A percentile compares a stretch with the other conserved stretches of the same genome.
Evolutionary conservation across 2,329 filamentous ascomycete genomes (phyloP).

Genomic region (Tolypocladium tropicale): DNA sequence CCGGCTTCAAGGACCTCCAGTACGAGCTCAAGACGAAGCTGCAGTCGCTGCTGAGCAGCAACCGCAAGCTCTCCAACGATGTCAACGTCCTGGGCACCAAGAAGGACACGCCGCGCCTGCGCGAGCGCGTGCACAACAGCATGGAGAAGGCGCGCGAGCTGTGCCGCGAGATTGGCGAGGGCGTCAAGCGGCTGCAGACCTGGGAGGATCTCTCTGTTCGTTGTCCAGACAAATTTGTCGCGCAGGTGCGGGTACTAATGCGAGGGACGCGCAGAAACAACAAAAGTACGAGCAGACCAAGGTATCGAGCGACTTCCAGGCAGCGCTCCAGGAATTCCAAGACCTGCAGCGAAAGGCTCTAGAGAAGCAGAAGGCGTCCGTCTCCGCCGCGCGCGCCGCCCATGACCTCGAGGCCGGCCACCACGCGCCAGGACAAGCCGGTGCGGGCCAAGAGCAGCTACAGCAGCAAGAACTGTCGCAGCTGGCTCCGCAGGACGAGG

Average conservation of each 20-base stretch:
- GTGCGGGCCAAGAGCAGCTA: slow-evolving; percentile 35
- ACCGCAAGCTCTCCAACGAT: slow-evolving; percentile 74
- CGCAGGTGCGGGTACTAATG: neutral
- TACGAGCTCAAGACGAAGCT: slow-evolving; percentile 78
- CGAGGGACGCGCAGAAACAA: slow-evolving; percentile 50
- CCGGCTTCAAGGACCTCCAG: slow-evolving; percentile 78
- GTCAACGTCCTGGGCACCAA: slow-evolving; percentile 79
- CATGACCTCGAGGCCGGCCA: slow-evolving; percentile 49
- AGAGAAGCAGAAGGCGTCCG: slow-evolving; percentile 84
- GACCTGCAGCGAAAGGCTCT: slow-evolving; percentile 79
- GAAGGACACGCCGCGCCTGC: slow-evolving; percentile 81
- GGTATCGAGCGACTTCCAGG: slow-evolving; percentile 84
- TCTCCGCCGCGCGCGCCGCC: slow-evolving; percentile 71
- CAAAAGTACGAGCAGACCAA: slow-evolving; percentile 97
- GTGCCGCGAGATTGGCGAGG: slow-evolving; percentile 89
- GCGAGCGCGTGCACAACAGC: slow-evolving; percentile 80
- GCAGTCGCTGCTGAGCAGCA: slow-evolving; percentile 81
- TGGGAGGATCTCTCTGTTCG: slow-evolving; percentile 77
- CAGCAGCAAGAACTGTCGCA: slow-evolving; percentile 66
- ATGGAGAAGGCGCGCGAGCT: slow-evolving; percentile 77
- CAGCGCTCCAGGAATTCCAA: slow-evolving; percentile 84
- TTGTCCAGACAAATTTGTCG: slow-evolving; percentile 1
- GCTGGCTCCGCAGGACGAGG: slow-evolving; percentile 83
- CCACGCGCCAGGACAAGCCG: slow-evolving; percentile 14
- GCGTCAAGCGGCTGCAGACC: slow-evolving; percentile 80